Conservation (phyloP, 176 grass and related monocot species). For the Zizania latifolia region DNA sequence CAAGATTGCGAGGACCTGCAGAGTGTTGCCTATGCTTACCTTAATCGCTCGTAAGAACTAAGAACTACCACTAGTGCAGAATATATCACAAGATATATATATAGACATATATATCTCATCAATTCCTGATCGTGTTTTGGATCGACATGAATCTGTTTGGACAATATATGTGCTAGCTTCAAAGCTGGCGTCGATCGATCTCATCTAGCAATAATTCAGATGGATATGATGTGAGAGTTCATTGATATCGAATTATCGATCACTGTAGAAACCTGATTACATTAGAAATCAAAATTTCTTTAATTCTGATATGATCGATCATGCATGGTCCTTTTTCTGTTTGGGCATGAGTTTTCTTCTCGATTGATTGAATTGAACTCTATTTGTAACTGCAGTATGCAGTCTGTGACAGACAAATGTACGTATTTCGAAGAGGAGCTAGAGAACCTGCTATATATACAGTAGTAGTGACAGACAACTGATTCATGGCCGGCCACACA, state of each 20-base stretch:
- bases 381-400: not conserved
- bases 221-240: not conserved
- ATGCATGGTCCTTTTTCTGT: not conserved
- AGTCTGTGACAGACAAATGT: not conserved
- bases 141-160: conserved; percentile 8
- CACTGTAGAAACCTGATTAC: conserved; percentile 35
- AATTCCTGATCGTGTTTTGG: conserved; percentile 42
- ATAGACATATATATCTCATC: conserved; percentile 33
- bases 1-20: conserved; percentile 77
- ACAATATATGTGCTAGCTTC: conserved; percentile 26
- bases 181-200: not conserved
- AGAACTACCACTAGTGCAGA: conserved; percentile 40
- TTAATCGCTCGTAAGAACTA: conserved; percentile 60
- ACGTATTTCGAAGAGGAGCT: conserved; percentile 14
- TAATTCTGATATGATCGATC: not conserved
- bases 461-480: conserved; percentile 29
- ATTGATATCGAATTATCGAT: conserved; percentile 21
- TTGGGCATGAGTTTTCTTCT: conserved; percentile 18
- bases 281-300: not conserved
- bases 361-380: no score
- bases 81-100: conserved; percentile 46
- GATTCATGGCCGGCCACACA: conserved; percentile 34
- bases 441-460: not conserved
- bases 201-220: conserved; percentile 28
- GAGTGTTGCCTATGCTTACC: conserved; percentile 66